Conservation (phyloP, 768 basidiomycete species). For the Phlebiopsis gigantea region DNA sequence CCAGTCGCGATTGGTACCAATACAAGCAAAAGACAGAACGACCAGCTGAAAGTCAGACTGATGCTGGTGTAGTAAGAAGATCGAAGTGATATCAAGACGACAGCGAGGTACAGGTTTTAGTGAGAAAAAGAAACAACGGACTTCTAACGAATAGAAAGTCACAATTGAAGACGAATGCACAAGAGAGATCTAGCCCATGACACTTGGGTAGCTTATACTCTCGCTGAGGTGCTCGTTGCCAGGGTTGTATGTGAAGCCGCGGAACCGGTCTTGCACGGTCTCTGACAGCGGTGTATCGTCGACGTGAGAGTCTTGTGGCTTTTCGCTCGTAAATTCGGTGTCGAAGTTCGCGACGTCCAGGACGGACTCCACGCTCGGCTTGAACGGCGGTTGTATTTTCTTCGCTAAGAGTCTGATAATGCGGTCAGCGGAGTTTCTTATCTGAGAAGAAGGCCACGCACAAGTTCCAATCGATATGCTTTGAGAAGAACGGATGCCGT, state of each 20-base stretch:
- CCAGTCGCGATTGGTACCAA: background rate
- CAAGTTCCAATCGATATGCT: constrained; percentile 89
- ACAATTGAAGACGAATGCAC: background rate
- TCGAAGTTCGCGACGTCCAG: constrained; percentile 97
- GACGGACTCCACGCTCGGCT: constrained; percentile 93
- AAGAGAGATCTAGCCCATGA: constrained; percentile 18
- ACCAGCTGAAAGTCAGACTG: background rate
- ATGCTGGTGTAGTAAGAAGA: background rate
- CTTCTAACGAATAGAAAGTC: background rate
- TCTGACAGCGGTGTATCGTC: constrained; percentile 89
- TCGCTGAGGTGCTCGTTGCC: constrained; percentile 81
- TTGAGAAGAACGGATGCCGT: constrained; percentile 90
- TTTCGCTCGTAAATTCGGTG: constrained; percentile 94
- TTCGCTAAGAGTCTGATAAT: constrained; percentile 67
- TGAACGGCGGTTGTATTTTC: constrained; percentile 97
- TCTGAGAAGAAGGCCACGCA: constrained; percentile 27
- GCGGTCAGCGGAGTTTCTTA: background rate
- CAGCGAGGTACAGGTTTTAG: too few relatives aligned
- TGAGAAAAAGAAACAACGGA: background rate
- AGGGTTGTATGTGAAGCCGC: constrained; percentile 85
- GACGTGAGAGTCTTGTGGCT: constrained; percentile 93
- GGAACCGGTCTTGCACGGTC: constrained; percentile 96
- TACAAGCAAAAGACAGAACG: background rate
- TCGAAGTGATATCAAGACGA: background rate
- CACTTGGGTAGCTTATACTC: constrained; percentile 59